Conservation (phyloP, 2,329 filamentous ascomycete genomes). For the Phialophora macrospora region DNA sequence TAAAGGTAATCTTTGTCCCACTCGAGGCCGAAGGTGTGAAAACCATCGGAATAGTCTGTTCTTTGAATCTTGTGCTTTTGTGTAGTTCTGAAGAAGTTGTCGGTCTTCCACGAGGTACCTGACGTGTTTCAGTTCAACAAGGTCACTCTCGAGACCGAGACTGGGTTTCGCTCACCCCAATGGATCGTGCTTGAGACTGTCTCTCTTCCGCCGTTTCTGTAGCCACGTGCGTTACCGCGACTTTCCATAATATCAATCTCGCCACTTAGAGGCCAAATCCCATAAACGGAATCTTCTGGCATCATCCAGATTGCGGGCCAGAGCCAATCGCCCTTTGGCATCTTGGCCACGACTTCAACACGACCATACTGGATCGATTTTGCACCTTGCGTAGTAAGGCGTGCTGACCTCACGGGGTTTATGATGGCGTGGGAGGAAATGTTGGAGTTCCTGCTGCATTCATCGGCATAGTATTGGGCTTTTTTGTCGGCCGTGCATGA, state of each 20-base stretch:
- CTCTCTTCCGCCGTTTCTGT: slow-evolving; percentile 51
- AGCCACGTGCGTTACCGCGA: slow-evolving; percentile 53
- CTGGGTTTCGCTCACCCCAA: slow-evolving; percentile 48
- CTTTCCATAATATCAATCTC: slow-evolving; percentile 61
- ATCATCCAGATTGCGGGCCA: slow-evolving; percentile 61
- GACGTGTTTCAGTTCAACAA: slow-evolving; percentile 14
- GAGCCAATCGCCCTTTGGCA: slow-evolving; percentile 61
- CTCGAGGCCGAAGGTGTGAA: slow-evolving; percentile 60
- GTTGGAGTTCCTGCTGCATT: slow-evolving; percentile 49
- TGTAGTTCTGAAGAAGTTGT: slow-evolving; percentile 43
- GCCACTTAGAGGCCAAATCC: slow-evolving; percentile 57
- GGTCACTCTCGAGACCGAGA: slow-evolving; percentile 31
- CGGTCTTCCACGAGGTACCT: slow-evolving; percentile 25
- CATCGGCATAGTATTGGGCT: slow-evolving; percentile 27
- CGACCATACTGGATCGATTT: slow-evolving; percentile 56
- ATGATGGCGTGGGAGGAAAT: slow-evolving; percentile 50
- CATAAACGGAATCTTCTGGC: slow-evolving; percentile 54
- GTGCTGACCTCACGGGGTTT: slow-evolving; percentile 56
- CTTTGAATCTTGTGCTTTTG: slow-evolving; percentile 41
- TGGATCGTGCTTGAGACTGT: slow-evolving; percentile 53
- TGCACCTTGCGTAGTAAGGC: slow-evolving; percentile 56
- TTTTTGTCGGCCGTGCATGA: slow-evolving; percentile 28
- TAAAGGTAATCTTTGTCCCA: slow-evolving; percentile 60
- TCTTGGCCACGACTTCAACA: slow-evolving; percentile 60
- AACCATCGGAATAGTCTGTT: slow-evolving; percentile 43